Evolutionary conservation across 495 filamentous ascomycete species (phyloP).

Genomic region (Penicillium arizonense): DNA sequence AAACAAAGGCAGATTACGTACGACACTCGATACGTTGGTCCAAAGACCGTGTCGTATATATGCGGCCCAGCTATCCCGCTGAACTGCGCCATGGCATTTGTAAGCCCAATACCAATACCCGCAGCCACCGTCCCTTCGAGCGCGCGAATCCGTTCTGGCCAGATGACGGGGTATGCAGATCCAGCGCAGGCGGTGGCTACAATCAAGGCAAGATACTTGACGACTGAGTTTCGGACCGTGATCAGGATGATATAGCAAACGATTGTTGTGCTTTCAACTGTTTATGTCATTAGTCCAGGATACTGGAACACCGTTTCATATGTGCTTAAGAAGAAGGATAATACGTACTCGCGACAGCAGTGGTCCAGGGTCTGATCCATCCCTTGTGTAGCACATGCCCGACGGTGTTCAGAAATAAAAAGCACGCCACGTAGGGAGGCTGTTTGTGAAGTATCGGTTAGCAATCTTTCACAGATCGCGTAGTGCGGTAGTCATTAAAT

Average conservation of each 20-base stretch:
- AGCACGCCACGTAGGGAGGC: constrained; percentile 40
- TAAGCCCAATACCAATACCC: constrained; percentile 41
- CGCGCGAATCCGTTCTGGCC: constrained; percentile 45
- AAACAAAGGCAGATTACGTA: constrained; percentile 42
- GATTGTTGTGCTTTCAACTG: constrained; percentile 40
- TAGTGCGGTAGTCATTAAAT: too few relatives aligned
- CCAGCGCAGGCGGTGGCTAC: constrained; percentile 38
- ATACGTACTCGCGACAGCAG: constrained; percentile 34
- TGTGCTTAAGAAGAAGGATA: not conserved
- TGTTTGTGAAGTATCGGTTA: constrained; percentile 10
- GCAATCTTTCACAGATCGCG: not conserved
- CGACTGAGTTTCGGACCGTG: constrained; percentile 34
- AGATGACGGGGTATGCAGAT: constrained; percentile 44
- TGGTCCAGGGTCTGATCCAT: constrained; percentile 38
- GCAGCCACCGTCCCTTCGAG: constrained; percentile 38
- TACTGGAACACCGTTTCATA: too few relatives aligned
- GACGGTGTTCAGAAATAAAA: constrained; percentile 37
- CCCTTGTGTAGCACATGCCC: constrained; percentile 35
- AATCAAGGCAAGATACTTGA: constrained; percentile 40
- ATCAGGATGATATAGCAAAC: constrained; percentile 47
- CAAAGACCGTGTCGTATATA: constrained; percentile 39
- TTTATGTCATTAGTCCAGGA: not conserved
- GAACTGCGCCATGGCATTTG: constrained; percentile 48
- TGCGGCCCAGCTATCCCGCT: constrained; percentile 43
- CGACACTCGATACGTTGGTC: constrained; percentile 36